Conservation (phyloP, 352 stramenopile genomes). For the Plasmopara viticola region DNA sequence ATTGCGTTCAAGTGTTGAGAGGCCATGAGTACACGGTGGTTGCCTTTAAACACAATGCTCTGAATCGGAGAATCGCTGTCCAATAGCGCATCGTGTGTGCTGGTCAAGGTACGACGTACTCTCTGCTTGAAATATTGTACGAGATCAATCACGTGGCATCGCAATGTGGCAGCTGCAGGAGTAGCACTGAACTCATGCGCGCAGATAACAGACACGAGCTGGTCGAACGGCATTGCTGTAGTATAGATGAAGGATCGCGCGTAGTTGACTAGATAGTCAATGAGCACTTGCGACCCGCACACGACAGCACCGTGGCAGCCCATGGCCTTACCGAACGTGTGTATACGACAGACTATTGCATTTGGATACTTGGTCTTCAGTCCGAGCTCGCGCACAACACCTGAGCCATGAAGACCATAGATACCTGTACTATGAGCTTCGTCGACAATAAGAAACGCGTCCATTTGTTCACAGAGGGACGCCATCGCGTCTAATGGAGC, state of each 20-base stretch:
- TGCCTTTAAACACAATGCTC: slow-evolving; percentile 90
- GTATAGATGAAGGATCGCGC: slow-evolving; percentile 97
- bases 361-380: slow-evolving; percentile 70
- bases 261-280: slow-evolving; percentile 96
- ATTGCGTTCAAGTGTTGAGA: slow-evolving; percentile 50
- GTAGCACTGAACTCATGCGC: slow-evolving; percentile 85
- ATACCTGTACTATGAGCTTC: slow-evolving; percentile 94
- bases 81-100: slow-evolving; percentile 44
- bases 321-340: slow-evolving; percentile 97
- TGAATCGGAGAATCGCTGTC: slow-evolving; percentile 90
- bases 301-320: slow-evolving; percentile 94
- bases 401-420: slow-evolving; percentile 75
- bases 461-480: slow-evolving; percentile 64
- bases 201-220: slow-evolving; percentile 85
- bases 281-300: slow-evolving; percentile 84
- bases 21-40: slow-evolving; percentile 79
- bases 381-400: slow-evolving; percentile 52
- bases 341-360: slow-evolving; percentile 79
- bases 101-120: slow-evolving; percentile 29
- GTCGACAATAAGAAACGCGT: slow-evolving; percentile 92
- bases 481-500: slow-evolving; percentile 86
- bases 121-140: slow-evolving; percentile 79
- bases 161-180: slow-evolving; percentile 27
- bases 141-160: slow-evolving; percentile 40
- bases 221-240: slow-evolving; percentile 89